A percentile compares a stretch with the other conserved stretches of the same genome.
Conservation (phyloP, 306 rosid genomes). For the Cyamopsis tetragonoloba region DNA sequence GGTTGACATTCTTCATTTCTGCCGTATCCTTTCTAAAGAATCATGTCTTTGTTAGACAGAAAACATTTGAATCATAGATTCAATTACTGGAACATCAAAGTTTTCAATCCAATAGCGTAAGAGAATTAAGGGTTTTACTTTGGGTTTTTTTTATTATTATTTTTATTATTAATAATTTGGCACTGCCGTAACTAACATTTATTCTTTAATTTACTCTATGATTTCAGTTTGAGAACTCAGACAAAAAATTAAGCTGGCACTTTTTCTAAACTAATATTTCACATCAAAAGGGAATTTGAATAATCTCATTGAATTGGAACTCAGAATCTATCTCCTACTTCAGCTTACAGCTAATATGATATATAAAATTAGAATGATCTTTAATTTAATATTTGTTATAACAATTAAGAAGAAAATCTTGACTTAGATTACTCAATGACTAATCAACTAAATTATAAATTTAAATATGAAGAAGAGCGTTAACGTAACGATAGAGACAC, state of each 20-base stretch:
- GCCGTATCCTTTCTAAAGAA: no score
- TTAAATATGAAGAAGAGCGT: no score
- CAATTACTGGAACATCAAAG: not conserved
- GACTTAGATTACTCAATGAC: no score
- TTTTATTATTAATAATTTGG: no score
- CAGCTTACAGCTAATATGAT: constrained; percentile 54
- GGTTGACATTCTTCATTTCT: constrained; percentile 39
- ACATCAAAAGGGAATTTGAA: constrained; percentile 61
- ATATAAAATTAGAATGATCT: constrained; percentile 2
- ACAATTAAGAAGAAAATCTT: not conserved
- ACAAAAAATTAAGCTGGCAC: constrained; percentile 37
- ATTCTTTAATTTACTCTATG: constrained; percentile 33
- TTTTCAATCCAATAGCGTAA: not conserved
- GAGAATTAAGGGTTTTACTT: constrained; percentile 9
- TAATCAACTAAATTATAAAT: no score
- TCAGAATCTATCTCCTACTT: constrained; percentile 46
- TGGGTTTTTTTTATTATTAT: not conserved
- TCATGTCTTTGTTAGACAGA: no score
- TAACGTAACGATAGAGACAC: no score
- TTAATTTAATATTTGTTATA: not conserved
- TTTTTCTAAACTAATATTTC: constrained; percentile 14
- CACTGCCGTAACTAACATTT: constrained; percentile 1
- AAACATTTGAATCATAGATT: not conserved
- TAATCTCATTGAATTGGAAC: constrained; percentile 55
- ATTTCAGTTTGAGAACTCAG: constrained; percentile 41